phyloP scores from a whole-genome alignment of 2,329 filamentous ascomycete species.

The Colletotrichum gigasporum region DNA sequence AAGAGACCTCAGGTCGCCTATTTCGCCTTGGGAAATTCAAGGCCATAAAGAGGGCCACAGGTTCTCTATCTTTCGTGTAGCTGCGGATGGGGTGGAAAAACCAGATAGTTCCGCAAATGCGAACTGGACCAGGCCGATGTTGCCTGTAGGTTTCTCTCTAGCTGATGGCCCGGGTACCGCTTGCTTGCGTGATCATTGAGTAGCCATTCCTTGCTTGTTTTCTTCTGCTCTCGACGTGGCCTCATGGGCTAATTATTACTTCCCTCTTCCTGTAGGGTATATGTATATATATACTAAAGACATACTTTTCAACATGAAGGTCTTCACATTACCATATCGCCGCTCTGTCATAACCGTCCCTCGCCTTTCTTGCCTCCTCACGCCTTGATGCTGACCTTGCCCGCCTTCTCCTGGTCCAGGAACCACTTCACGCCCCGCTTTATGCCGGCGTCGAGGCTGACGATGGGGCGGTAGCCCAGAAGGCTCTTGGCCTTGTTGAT shows the following conservation, averaged over 20 bases:
- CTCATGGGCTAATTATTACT: slow-evolving; percentile 6
- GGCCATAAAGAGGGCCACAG: neutral
- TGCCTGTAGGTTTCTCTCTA: slow-evolving; percentile 16
- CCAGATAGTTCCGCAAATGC: slow-evolving; percentile 10
- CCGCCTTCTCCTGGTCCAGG: slow-evolving; percentile 58
- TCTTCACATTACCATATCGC: neutral
- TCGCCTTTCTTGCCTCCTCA: neutral
- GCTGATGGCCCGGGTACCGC: neutral
- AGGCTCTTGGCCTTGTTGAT: slow-evolving; percentile 78
- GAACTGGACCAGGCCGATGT: slow-evolving; percentile 9
- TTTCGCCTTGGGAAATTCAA: neutral
- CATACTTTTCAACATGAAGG: slow-evolving; percentile 4
- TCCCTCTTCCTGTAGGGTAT: neutral
- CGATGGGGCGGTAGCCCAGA: slow-evolving; percentile 75
- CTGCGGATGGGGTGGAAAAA: slow-evolving; percentile 1
- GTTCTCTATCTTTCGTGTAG: slow-evolving; percentile 6
- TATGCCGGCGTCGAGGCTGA: slow-evolving; percentile 72
- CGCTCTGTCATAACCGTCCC: neutral
- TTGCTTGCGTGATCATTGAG: neutral
- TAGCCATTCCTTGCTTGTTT: neutral
- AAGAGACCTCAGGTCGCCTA: neutral
- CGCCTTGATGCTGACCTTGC: slow-evolving; percentile 20
- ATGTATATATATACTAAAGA: neutral
- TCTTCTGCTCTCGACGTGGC: neutral
- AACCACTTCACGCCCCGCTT: slow-evolving; percentile 64